These are phyloP conservation scores for Fusarium sp. DNA, from an alignment of 2,329 filamentous ascomycete genomes.

Conservation along the genomic window DNA sequence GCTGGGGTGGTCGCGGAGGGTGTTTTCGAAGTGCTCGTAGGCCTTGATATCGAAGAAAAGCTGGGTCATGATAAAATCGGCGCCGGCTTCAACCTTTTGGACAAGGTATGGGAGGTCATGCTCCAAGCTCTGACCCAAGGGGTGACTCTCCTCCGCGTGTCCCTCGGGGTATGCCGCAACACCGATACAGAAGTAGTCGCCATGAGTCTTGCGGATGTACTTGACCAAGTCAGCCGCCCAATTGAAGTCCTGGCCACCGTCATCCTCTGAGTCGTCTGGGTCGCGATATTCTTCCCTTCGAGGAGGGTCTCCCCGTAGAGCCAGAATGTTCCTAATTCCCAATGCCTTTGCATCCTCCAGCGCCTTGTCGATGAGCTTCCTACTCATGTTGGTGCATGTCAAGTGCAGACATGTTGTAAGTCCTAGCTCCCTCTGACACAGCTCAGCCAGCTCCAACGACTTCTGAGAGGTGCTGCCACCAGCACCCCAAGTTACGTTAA, in stretches of 20 bases:
- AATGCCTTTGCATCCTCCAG: constrained; percentile 90
- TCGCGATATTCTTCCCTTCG: constrained; percentile 86
- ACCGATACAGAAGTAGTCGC: constrained; percentile 95
- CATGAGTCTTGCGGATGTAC: constrained; percentile 88
- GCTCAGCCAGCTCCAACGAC: constrained; percentile 92
- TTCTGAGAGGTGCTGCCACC: constrained; percentile 92
- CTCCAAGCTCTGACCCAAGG: constrained; percentile 74
- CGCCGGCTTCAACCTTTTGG: constrained; percentile 90
- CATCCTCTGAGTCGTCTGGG: constrained; percentile 67
- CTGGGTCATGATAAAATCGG: constrained; percentile 99
- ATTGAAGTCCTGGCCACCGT: constrained; percentile 81
- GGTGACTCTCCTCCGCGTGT: constrained; percentile 90
- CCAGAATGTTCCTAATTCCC: constrained; percentile 93
- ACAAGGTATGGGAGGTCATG: constrained; percentile 89
- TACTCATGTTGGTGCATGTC: constrained; percentile 98
- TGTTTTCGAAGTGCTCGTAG: constrained; percentile 83
- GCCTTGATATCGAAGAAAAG: constrained; percentile 92
- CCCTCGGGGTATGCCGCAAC: constrained; percentile 96
- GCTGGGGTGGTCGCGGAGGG: constrained; percentile 82
- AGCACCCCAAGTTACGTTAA: constrained; percentile 98
- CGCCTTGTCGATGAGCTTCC: constrained; percentile 85
- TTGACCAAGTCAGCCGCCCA: constrained; percentile 90
- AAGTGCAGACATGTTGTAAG: constrained; percentile 96
- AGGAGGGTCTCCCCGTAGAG: constrained; percentile 90
- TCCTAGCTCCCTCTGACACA: constrained; percentile 91